Base-by-base conservation (phyloP, 2,329 filamentous ascomycete species). In the Basipetospora chlamydospora region DNA sequence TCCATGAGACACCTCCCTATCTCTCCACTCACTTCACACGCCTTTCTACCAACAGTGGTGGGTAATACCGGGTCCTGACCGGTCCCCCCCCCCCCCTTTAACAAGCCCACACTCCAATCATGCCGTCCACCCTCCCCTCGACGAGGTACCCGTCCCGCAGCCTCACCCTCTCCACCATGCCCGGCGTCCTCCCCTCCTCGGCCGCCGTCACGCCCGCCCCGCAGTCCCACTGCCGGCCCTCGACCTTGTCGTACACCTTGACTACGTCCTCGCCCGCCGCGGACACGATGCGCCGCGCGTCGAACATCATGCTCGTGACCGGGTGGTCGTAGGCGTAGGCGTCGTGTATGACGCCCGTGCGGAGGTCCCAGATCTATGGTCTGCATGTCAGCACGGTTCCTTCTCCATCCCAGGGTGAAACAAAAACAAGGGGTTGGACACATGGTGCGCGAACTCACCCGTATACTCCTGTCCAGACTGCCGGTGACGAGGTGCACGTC, bases 191-290 rank as follows among this genome's bases (percentile, higher is more conserved):
- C 10, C 70, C 73, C 39, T 75, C 70, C 36, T 80, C 76, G 15
- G 76, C 73, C 41, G 77, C 77, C 3, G 67, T 69, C 33, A 81
- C 74, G 25, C 87, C 88, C 3, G 85, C 78, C 37, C 90, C 90
- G 57, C 87, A 95, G 56, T 94, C 85, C 90, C 90, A 98, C 57
- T 96, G 90, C 42, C 84, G 68, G 28, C 86, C 86, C 53, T 98
- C 90, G 3, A 85, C 79, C 67, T 96, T 96, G 62, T 98, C 90
- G 61, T 96, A 98, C 41, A 98, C 81, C 61, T 98, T 98, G 47
- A 90, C 87, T 17, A 96, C 85, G 49, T 86, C 78, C 57, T 96
- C 90, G 28, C 87, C 83, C 0, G 86, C 86, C 3, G 90, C 88
- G 36, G 81, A 75, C 23, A 90, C 86, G 46, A 98, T 98, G 35